Conservation (phyloP, 2,329 filamentous ascomycete genomes). For the Pezizomycotina sp. region DNA sequence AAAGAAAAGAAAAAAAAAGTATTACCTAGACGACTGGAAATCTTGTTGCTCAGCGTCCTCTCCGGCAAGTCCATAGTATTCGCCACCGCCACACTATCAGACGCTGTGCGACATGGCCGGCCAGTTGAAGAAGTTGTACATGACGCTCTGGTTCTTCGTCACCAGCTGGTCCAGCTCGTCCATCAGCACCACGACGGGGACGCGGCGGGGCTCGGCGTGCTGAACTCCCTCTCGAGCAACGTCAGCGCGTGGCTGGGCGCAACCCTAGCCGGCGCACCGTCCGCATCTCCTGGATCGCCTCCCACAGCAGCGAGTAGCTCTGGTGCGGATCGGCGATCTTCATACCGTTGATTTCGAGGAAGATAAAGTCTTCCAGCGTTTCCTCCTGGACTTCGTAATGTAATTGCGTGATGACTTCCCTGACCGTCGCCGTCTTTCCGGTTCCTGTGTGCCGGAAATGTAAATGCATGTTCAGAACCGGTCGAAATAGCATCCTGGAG, state of each 20-base stretch:
- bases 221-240: slow-evolving; percentile 82
- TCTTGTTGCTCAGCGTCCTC: slow-evolving; percentile 92
- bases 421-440: slow-evolving; percentile 91
- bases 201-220: slow-evolving; percentile 75
- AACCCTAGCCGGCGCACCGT: slow-evolving; percentile 39
- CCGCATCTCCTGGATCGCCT: slow-evolving; percentile 71
- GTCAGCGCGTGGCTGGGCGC: slow-evolving; percentile 83
- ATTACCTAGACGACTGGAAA: slow-evolving; percentile 62
- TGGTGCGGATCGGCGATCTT: slow-evolving; percentile 97
- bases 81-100: slow-evolving; percentile 91
- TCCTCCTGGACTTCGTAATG: slow-evolving; percentile 77
- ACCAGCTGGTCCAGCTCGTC: slow-evolving; percentile 96
- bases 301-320: slow-evolving; percentile 87
- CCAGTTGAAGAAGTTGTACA: slow-evolving; percentile 99
- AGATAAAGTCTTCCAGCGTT: slow-evolving; percentile 94
- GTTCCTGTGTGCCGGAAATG: slow-evolving; percentile 98
- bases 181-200: slow-evolving; percentile 95
- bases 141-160: slow-evolving; percentile 96
- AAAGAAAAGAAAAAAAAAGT: neutral
- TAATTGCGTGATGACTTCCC: slow-evolving; percentile 78
- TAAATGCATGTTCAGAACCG: slow-evolving; percentile 94
- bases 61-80: slow-evolving; percentile 99
- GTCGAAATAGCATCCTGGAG: slow-evolving; percentile 88
- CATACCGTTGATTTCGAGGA: slow-evolving; percentile 99
- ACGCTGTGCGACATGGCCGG: slow-evolving; percentile 75